Evolutionary conservation across 305 asterid species (phyloP).

Genomic region (Lippia alba): DNA sequence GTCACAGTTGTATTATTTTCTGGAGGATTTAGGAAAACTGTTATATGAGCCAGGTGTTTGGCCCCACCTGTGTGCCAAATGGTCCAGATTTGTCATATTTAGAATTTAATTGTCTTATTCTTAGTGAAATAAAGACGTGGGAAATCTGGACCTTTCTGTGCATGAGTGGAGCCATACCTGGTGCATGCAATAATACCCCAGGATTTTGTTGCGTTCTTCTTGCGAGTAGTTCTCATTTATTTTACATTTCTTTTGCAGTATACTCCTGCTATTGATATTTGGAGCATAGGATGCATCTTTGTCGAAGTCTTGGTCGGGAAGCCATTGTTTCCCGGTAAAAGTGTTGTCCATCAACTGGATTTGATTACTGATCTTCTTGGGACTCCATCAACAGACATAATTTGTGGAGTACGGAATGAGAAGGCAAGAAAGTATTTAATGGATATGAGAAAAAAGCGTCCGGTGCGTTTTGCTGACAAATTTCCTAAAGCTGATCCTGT

Average conservation of each 20-base stretch:
- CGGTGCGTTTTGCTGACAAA: conserved; percentile 59
- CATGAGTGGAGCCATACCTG: too few relatives aligned
- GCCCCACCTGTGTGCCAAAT: too few relatives aligned
- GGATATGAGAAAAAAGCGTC: conserved; percentile 56
- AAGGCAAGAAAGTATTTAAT: conserved; percentile 71
- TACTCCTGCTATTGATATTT: conserved; percentile 73
- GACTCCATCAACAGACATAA: conserved; percentile 72
- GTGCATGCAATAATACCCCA: background rate
- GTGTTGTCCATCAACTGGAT: conserved; percentile 70
- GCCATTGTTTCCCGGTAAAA: conserved; percentile 73
- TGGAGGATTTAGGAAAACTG: conserved; percentile 14
- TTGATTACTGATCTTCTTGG: conserved; percentile 69
- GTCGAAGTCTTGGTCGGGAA: conserved; percentile 65
- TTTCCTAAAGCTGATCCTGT: conserved; percentile 62
- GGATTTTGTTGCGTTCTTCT: conserved; percentile 35
- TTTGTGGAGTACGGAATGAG: conserved; percentile 78
- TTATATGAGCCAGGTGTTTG: too few relatives aligned
- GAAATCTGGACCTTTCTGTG: too few relatives aligned
- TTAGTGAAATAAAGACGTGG: too few relatives aligned
- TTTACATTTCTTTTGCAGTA: conserved; percentile 49
- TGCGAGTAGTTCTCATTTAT: conserved; percentile 31
- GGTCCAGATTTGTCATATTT: too few relatives aligned
- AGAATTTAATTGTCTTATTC: too few relatives aligned
- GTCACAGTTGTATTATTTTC: conserved; percentile 54
- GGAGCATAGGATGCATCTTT: conserved; percentile 75